A percentile compares a stretch with the other conserved stretches of the same genome.
Conservation (phyloP, 2,329 filamentous ascomycete species). For the Hypomyces rosellus region DNA sequence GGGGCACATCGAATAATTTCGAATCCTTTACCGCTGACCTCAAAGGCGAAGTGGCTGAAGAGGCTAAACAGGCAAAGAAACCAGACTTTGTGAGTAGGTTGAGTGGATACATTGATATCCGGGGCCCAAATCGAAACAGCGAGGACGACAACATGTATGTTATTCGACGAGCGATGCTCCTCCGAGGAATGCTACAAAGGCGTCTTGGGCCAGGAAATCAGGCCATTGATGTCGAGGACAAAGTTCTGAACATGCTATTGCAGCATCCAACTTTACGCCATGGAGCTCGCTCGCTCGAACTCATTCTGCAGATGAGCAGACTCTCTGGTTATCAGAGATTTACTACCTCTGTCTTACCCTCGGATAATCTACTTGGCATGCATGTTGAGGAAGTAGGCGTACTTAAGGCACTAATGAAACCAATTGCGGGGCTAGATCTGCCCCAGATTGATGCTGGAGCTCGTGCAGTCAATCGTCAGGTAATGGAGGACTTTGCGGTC, state of each 20-base stretch:
- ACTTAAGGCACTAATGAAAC: too few species aligned
- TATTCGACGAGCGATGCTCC: background rate
- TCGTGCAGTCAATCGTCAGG: too few species aligned
- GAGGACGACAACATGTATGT: background rate
- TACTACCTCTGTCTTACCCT: background rate
- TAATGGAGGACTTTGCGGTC: too few species aligned
- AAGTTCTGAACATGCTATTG: background rate
- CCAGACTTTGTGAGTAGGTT: background rate
- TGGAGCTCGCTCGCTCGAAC: background rate
- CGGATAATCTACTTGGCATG: background rate
- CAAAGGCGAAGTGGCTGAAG: background rate
- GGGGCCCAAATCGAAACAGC: background rate
- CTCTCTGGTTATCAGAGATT: background rate
- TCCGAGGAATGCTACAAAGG: background rate
- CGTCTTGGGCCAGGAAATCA: background rate
- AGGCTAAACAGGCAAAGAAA: background rate
- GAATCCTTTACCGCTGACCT: background rate
- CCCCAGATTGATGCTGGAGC: too few species aligned
- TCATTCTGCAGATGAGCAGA: background rate
- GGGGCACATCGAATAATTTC: background rate
- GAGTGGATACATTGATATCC: background rate
- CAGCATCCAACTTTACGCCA: background rate
- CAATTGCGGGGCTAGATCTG: too few species aligned
- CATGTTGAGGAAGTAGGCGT: too few species aligned
- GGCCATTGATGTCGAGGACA: background rate